Conservation (phyloP, 2,329 filamentous ascomycete genomes). For the Talaromyces albobiverticillius region DNA sequence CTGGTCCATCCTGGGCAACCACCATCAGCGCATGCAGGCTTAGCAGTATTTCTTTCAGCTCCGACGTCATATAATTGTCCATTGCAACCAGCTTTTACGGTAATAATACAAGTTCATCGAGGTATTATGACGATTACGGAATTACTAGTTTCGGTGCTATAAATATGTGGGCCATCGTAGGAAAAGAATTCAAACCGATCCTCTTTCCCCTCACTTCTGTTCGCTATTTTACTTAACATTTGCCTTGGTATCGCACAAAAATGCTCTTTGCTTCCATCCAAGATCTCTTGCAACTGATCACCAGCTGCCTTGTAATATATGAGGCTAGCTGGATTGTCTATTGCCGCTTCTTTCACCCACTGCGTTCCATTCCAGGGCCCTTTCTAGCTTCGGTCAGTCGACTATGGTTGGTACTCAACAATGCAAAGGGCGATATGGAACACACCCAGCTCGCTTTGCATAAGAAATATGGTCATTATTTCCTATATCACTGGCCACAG, state of each 20-base stretch:
- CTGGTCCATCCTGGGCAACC: not conserved
- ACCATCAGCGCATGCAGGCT: not conserved
- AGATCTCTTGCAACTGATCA: not conserved
- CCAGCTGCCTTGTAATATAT: not conserved
- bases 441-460: constrained; percentile 9
- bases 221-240: no score
- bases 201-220: no score
- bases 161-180: no score
- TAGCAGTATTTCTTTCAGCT: not conserved
- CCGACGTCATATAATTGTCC: no score
- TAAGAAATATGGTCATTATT: constrained; percentile 18
- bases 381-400: not conserved
- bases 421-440: not conserved
- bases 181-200: no score
- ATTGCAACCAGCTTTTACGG: no score
- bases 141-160: no score
- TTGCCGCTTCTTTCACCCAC: constrained; percentile 33
- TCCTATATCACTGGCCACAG: not conserved
- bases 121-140: no score
- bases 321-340: constrained; percentile 25
- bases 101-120: no score
- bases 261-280: no score
- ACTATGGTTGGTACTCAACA: constrained; percentile 1
- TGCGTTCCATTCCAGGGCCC: constrained; percentile 24
- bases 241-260: no score